Evolutionary conservation across 192 early-diverging fungal species (phyloP), one percentile per base, ranked within the genome.

Genomic region (Rhizophagus sp.): DNA sequence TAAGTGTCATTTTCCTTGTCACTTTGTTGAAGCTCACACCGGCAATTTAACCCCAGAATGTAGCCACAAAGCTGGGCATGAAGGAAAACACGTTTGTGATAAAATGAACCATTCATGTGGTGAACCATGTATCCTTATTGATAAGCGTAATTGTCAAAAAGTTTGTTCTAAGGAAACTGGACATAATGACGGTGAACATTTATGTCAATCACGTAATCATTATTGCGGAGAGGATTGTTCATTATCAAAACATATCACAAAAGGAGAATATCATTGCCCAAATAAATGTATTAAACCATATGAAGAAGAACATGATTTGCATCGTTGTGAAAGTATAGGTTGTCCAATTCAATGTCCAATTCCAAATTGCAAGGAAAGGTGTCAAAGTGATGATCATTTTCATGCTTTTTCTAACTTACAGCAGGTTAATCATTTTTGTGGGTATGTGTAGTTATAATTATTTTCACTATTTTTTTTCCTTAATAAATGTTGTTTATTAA

Each of bases 151-250:
- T 66, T 81, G 80, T 19, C 80, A 77, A 47, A 41, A 39, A 36
- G 41, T 25, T 65, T 81, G 80, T 44, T 17, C 75, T 5, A 77
- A 81, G 62, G 34, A 75, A 30, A 77, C 77, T n/a, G 80, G 27
- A 1, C 80, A 81, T 81, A 30, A 78, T 12, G 50, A 80, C 25
- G 49, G 34, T 17, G 24, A 49, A n/a, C 80, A 81, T 36, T 25
- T 76, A 62, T 81, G 80, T 57, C 44, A 67, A 52, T 39, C 74
- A 7, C 36, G 36, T 41, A 41, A 41, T 52, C 80, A 81, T 76
- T 77, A 81, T 67, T 81, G 80, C 19, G 80, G 80, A 24, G 24
- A 39, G 22, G 75, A 74, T 25, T 81, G 80, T 72, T 81, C 80
- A 24, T 33, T 81, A 25, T 30, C 9, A 22, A 36, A 62, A 5